Evolutionary conservation across 1,139 yeast species (phyloP).

Genomic region (Saccharomyces hybrid): DNA sequence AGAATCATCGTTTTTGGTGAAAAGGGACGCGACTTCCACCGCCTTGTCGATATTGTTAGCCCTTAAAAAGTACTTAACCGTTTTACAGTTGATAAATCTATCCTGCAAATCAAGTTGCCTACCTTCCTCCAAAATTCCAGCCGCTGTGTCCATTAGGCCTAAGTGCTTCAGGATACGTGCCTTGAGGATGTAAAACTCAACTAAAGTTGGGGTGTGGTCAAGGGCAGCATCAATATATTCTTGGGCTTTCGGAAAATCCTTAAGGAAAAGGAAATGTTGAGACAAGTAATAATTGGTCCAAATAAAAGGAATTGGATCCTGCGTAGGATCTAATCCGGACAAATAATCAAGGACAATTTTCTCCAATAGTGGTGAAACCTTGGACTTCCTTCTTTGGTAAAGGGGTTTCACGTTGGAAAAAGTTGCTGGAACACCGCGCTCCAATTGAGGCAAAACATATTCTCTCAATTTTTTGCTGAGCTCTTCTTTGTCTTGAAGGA

Average conservation of each 20-base stretch:
- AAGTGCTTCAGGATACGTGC: constrained; percentile 74
- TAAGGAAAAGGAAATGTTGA: constrained; percentile 61
- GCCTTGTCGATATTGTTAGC: constrained; percentile 78
- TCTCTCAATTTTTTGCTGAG: constrained; percentile 41
- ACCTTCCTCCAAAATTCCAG: constrained; percentile 60
- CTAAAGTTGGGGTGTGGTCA: constrained; percentile 70
- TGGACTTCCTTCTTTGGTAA: constrained; percentile 41
- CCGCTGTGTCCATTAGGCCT: constrained; percentile 56
- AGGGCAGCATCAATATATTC: constrained; percentile 57
- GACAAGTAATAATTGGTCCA: constrained; percentile 82
- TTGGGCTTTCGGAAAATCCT: constrained; percentile 46
- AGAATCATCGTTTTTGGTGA: constrained; percentile 74
- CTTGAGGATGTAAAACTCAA: constrained; percentile 71
- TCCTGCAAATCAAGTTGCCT: constrained; percentile 79
- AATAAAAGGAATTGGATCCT: constrained; percentile 47
- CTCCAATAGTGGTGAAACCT: constrained; percentile 39
- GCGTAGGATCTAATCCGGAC: constrained; percentile 23
- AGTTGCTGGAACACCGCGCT: constrained; percentile 84
- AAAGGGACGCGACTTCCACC: constrained; percentile 61
- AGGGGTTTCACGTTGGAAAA: constrained; percentile 81
- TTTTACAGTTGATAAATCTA: constrained; percentile 81
- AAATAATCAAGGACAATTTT: constrained; percentile 47
- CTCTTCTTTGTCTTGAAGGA: constrained; percentile 47
- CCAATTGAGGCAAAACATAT: constrained; percentile 56
- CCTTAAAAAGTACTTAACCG: constrained; percentile 76